Conservation (phyloP, 1,139 yeast genomes). For the Kodamaea derodonti region DNA sequence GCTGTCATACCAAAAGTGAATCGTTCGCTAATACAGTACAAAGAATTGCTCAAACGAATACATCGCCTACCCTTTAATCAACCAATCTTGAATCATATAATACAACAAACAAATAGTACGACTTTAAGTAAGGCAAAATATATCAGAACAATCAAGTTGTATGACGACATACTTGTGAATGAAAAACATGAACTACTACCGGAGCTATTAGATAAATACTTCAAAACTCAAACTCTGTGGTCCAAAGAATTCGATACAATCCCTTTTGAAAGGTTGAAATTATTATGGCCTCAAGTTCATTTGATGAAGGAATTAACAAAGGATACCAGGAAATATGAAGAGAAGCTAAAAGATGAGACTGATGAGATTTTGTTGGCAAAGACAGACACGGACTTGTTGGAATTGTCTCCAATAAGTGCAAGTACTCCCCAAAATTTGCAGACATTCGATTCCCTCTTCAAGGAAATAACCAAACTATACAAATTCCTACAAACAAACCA, state of each 20-base stretch:
- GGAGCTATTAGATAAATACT: slow-evolving; percentile 25
- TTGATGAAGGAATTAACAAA: slow-evolving; percentile 28
- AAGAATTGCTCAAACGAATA: slow-evolving; percentile 17
- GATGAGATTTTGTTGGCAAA: background rate
- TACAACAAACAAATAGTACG: background rate
- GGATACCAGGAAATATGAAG: slow-evolving; percentile 11
- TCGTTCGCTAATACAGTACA: too few species aligned
- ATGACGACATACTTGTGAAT: slow-evolving; percentile 26
- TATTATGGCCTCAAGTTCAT: slow-evolving; percentile 36
- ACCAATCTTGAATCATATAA: slow-evolving; percentile 3
- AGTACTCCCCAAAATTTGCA: background rate
- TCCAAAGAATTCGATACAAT: slow-evolving; percentile 17
- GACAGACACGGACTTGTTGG: background rate
- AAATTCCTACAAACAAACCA: slow-evolving; percentile 20
- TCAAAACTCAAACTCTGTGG: slow-evolving; percentile 22
- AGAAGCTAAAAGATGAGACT: slow-evolving; percentile 6
- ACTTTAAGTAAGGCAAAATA: slow-evolving; percentile 11
- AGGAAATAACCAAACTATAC: slow-evolving; percentile 17
- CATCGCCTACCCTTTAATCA: slow-evolving; percentile 26
- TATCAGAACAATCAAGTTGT: slow-evolving; percentile 8
- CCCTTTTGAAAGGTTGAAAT: slow-evolving; percentile 20
- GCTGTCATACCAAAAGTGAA: too few species aligned
- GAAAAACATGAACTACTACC: slow-evolving; percentile 26
- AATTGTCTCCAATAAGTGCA: slow-evolving; percentile 6
- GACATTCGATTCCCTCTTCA: slow-evolving; percentile 9